Evolutionary conservation across 352 stramenopile genomes (phyloP).

Genomic region (Pythium guiyangense): DNA sequence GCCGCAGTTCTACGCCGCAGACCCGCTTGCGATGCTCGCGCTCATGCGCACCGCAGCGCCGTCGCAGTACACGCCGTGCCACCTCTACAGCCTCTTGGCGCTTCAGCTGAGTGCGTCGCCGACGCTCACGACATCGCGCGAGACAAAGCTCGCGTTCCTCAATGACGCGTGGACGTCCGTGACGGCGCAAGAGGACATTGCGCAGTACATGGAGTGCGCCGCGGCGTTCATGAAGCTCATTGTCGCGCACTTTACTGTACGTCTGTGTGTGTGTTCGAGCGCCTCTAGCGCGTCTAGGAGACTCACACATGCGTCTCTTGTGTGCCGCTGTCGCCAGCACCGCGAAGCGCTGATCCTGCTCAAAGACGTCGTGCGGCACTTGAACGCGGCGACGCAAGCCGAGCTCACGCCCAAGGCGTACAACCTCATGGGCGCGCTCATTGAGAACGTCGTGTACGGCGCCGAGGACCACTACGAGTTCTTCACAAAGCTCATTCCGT

Average conservation of each 20-base stretch:
- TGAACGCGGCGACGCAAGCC: conserved; percentile 57
- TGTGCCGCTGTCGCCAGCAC: conserved; percentile 25
- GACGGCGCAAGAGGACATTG: conserved; percentile 64
- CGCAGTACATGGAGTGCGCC: conserved; percentile 78
- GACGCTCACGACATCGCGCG: conserved; percentile 25
- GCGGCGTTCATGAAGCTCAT: conserved; percentile 85
- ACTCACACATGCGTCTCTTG: neutral
- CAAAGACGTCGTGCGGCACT: conserved; percentile 74
- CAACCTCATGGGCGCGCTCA: conserved; percentile 62
- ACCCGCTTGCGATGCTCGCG: conserved; percentile 55
- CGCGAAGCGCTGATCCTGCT: conserved; percentile 82
- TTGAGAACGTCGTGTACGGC: conserved; percentile 74
- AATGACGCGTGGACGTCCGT: conserved; percentile 85
- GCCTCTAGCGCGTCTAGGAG: neutral
- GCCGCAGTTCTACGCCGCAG: conserved; percentile 45
- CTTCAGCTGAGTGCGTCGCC: conserved; percentile 44
- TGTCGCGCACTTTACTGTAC: conserved; percentile 74
- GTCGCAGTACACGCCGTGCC: conserved; percentile 57
- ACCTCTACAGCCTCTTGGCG: conserved; percentile 69
- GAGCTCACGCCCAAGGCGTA: conserved; percentile 60
- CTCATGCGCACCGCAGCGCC: conserved; percentile 58
- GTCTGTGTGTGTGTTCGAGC: too few relatives aligned
- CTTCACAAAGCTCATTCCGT: conserved; percentile 76
- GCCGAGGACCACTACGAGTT: conserved; percentile 62
- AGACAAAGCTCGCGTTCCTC: conserved; percentile 70